Evolutionary conservation across 441 rosid species (phyloP).

Genomic region (Monsonia emarginata): DNA sequence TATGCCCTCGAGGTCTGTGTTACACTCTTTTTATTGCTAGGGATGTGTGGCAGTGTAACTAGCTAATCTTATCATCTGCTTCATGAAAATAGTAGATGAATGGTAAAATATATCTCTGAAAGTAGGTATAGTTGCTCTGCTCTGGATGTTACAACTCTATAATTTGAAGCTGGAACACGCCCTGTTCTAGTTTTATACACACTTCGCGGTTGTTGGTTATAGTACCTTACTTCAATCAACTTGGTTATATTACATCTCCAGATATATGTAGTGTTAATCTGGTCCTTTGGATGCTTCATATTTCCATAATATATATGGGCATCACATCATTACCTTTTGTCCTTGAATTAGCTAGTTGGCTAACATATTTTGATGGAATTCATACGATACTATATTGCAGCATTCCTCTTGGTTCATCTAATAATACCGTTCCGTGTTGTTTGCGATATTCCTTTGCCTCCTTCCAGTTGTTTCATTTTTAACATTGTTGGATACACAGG

Average conservation of each 20-base stretch:
- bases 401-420: not conserved
- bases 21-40: not conserved
- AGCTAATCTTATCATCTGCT: too few species aligned
- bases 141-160: not conserved
- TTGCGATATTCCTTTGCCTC: not conserved
- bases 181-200: not conserved
- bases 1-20: slow-evolving; percentile 55
- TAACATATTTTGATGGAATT: not conserved
- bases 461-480: not conserved
- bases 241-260: not conserved
- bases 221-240: not conserved
- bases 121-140: not conserved
- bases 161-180: not conserved
- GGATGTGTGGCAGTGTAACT: not conserved
- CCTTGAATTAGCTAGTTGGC: not conserved
- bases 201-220: too few species aligned
- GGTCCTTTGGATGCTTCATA: not conserved
- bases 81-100: not conserved
- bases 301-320: not conserved
- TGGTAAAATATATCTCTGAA: too few species aligned
- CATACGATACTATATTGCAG: not conserved
- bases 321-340: not conserved
- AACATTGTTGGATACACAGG: slow-evolving; percentile 34
- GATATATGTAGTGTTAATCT: not conserved
- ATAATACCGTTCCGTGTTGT: not conserved